Conservation (phyloP, 2,329 filamentous ascomycete genomes). For the Erysiphe pulchra region DNA sequence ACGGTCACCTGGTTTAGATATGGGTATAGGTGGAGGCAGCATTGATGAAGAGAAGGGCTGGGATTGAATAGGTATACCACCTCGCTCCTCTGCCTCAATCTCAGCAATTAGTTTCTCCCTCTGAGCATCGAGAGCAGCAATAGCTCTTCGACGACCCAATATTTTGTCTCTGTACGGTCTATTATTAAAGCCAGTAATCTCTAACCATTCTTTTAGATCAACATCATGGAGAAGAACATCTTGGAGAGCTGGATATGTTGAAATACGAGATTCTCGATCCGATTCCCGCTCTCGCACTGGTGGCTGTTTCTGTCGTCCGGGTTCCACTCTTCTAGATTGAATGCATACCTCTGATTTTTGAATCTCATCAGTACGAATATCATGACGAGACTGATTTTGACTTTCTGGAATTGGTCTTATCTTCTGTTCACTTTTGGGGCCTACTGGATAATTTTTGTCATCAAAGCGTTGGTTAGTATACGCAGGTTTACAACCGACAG, state of each 20-base stretch:
- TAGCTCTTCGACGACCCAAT: conserved; percentile 8
- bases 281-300: conserved; percentile 1
- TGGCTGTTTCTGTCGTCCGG: not conserved
- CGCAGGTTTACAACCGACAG: conserved; percentile 6
- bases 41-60: conserved; percentile 4
- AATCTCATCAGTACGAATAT: conserved; percentile 6
- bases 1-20: conserved; percentile 4
- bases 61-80: conserved; percentile 2
- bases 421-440: conserved; percentile 5
- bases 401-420: conserved; percentile 4
- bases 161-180: conserved; percentile 12
- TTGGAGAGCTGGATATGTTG: conserved; percentile 4
- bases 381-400: conserved; percentile 2
- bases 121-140: conserved; percentile 13
- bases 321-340: conserved; percentile 4
- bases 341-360: conserved; percentile 3
- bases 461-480: conserved; percentile 5
- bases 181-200: conserved; percentile 14
- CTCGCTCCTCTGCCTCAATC: conserved; percentile 9
- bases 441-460: conserved; percentile 2
- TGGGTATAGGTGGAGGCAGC: conserved; percentile 8
- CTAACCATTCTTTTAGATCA: conserved; percentile 15
- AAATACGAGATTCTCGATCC: conserved; percentile 2
- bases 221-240: conserved; percentile 9
- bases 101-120: conserved; percentile 10